These are phyloP conservation scores for Hypomyces rosellus DNA, from an alignment of 2,329 filamentous ascomycete species.

Conservation along the genomic window DNA sequence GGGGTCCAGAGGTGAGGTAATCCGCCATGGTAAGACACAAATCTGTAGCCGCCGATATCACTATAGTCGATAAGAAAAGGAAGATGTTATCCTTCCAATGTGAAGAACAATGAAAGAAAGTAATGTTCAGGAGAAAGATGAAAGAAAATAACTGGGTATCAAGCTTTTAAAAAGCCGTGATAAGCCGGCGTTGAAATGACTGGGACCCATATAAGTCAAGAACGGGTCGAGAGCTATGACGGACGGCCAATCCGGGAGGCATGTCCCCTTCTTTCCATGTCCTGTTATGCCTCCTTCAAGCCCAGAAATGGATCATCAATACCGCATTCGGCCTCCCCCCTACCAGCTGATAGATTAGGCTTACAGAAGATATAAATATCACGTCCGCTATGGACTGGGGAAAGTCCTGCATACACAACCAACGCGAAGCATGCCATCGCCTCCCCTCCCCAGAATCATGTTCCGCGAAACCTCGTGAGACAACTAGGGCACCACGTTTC, in stretches of 20 bases:
- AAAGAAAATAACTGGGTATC: neutral
- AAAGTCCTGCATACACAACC: neutral
- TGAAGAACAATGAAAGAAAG: no score
- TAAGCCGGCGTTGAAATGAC: neutral
- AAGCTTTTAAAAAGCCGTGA: neutral
- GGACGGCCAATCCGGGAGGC: neutral
- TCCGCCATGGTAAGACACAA: no score
- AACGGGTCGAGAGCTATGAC: neutral
- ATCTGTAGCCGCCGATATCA: no score
- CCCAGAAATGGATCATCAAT: conserved; percentile 3
- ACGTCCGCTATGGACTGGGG: neutral
- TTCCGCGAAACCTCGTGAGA: neutral
- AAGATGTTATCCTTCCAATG: no score
- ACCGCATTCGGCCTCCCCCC: neutral
- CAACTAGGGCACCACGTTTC: neutral
- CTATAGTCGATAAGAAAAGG: no score
- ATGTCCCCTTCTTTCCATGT: neutral
- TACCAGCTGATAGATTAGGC: no score
- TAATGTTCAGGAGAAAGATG: no score
- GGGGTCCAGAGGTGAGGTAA: neutral
- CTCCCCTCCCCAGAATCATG: neutral
- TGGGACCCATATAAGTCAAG: neutral
- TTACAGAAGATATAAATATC: neutral
- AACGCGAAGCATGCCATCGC: neutral
- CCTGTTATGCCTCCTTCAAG: neutral